Evolutionary conservation across 164 flowering plant genomes (phyloP).

Genomic region (Tetracentron sinense): DNA sequence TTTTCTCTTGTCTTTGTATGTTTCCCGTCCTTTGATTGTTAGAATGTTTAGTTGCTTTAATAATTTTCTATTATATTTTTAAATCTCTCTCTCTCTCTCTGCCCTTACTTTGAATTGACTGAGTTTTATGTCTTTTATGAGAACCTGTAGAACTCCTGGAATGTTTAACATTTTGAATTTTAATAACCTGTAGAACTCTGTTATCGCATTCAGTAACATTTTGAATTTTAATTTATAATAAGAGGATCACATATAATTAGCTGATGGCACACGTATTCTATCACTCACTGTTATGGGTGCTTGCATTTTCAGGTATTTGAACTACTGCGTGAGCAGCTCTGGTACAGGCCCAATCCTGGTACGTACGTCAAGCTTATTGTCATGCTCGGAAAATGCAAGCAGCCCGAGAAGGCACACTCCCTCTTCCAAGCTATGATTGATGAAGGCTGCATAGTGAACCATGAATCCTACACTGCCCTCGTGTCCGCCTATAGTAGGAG

Average conservation of each 20-base stretch:
- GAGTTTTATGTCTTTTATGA: too few species aligned
- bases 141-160: too few species aligned
- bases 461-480: slow-evolving; percentile 83
- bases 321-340: slow-evolving; percentile 78
- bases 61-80: too few species aligned
- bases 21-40: too few species aligned
- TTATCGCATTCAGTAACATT: not conserved
- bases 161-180: too few species aligned
- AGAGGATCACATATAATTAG: too few species aligned
- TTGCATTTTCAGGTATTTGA: slow-evolving; percentile 70
- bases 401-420: slow-evolving; percentile 70
- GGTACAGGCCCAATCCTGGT: slow-evolving; percentile 82
- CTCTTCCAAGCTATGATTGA: slow-evolving; percentile 78
- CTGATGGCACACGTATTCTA: not conserved
- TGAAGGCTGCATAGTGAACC: slow-evolving; percentile 68
- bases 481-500: slow-evolving; percentile 88
- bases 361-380: slow-evolving; percentile 81
- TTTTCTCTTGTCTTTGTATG: too few species aligned
- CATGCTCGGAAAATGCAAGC: slow-evolving; percentile 98
- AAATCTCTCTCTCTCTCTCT: too few species aligned
- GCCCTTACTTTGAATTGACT: too few species aligned
- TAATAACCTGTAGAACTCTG: too few species aligned
- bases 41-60: too few species aligned
- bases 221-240: not conserved
- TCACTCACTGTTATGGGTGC: not conserved